These are phyloP conservation scores for Primulina eburnea DNA, from an alignment of 257 asterid species.

Conservation along the genomic window DNA sequence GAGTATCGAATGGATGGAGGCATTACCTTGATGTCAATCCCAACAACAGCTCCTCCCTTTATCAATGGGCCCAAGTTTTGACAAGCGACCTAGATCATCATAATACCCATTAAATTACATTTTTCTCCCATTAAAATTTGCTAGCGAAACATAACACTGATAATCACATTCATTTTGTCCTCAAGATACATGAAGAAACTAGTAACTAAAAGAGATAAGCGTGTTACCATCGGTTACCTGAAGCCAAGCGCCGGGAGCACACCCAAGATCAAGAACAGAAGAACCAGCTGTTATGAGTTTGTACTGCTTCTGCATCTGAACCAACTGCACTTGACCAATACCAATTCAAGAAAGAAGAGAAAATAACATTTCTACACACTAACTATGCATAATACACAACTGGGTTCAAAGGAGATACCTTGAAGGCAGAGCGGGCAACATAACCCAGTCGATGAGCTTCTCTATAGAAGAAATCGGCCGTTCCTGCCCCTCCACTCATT, in stretches of 20 bases:
- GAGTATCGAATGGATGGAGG: background rate
- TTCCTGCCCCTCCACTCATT: background rate
- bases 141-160: background rate
- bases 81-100: constrained; percentile 66
- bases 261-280: constrained; percentile 87
- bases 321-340: constrained; percentile 49
- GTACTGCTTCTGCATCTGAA: constrained; percentile 82
- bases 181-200: background rate
- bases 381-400: background rate
- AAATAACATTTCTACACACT: no score
- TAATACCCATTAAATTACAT: constrained; percentile 7
- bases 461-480: constrained; percentile 81
- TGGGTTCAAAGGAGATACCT: constrained; percentile 38
- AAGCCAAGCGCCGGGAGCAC: constrained; percentile 99
- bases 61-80: constrained; percentile 69
- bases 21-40: constrained; percentile 71
- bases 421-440: constrained; percentile 96
- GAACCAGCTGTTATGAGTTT: constrained; percentile 68
- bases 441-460: constrained; percentile 96
- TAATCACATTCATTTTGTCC: background rate
- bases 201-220: background rate
- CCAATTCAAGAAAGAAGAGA: constrained; percentile 7
- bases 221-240: constrained; percentile 39
- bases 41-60: constrained; percentile 75
- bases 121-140: background rate